Base-by-base conservation (phyloP, 2,329 filamentous ascomycete species). In the Aspergillus costaricaensis region DNA sequence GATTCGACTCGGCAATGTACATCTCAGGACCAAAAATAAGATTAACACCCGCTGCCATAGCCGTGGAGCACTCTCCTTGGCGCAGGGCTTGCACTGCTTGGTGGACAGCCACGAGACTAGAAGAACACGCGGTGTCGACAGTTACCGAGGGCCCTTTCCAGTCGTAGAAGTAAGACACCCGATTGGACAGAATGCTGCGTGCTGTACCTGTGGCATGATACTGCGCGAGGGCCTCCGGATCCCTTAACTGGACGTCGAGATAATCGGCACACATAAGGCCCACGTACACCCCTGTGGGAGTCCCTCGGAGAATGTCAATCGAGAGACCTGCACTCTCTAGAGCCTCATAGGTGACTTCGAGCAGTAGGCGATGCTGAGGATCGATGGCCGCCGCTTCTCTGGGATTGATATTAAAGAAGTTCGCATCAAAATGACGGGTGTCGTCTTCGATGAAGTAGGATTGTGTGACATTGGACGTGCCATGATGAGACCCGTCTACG, bases 81-180 rank as follows among this genome's bases (percentile, higher is more conserved):
- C 68, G 62, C 1, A 75, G 44, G 10, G 44, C 59, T 25, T 70
- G 66, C 8, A 69, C 66, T 3, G 69, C 72, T 8, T 65, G 61
- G 52, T 74, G 70, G 1, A 74, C 50, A 2, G 72, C 69, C 15
- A 72, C 64, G 2, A 80, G 59, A 53, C 68, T 72, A 0, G 75
- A 76, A 0, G 76, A 79, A 56, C 78, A 81, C 2, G 77, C 78
- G 0, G 79, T 81, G 27, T 80, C 77, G 19, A 81, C 70, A 0
- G 76, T 77, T 62, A 78, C 70, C 5, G 65, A 70, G 0, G 77
- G 74, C 1, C 78, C 61, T 27, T 39, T 39, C 12, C 48, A 56
- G 21, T 61, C 55, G 36, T 55, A 62, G 21, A 49, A 74, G 67
- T 76, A 71, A 0, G 69, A 73, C 12, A 74, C 57, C 4, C 73